phyloP scores from a whole-genome alignment of 768 basidiomycete species.

The Podaxis carcinomalis region DNA sequence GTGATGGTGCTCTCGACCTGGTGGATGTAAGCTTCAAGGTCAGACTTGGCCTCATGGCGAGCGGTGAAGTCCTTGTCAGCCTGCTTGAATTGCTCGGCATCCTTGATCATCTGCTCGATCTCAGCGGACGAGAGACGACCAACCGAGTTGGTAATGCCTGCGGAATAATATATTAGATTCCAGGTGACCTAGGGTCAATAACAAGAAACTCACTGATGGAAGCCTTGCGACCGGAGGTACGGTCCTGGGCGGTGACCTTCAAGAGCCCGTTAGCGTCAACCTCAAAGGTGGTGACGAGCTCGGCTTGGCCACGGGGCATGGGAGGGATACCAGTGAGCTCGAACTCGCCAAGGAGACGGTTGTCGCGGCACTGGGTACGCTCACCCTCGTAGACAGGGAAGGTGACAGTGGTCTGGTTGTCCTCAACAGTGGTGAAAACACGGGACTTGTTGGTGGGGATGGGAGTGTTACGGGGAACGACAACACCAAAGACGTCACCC shows the following conservation, averaged over 20 bases:
- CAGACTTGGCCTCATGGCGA: constrained; percentile 96
- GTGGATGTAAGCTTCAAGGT: constrained; percentile 97
- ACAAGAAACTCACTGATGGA: constrained; percentile 72
- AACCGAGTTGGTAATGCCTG: constrained; percentile 97
- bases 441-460: constrained; percentile 99
- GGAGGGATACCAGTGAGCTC: constrained; percentile 99
- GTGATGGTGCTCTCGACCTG: constrained; percentile 96
- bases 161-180: constrained; percentile 14
- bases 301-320: constrained; percentile 99
- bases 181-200: neutral
- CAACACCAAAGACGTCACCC: constrained; percentile 99
- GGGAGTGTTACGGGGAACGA: constrained; percentile 98
- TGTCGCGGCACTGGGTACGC: constrained; percentile 99
- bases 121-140: constrained; percentile 96
- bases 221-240: constrained; percentile 98
- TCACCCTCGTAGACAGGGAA: constrained; percentile 99
- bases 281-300: constrained; percentile 99
- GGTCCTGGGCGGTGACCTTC: constrained; percentile 98
- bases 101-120: constrained; percentile 99
- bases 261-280: constrained; percentile 99
- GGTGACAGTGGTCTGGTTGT: constrained; percentile 99
- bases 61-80: constrained; percentile 98
- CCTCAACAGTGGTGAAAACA: constrained; percentile 99
- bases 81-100: constrained; percentile 95
- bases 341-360: constrained; percentile 98